phyloP scores from a whole-genome alignment of 352 stramenopile genomes.

The Phytophthora hibernalis region DNA sequence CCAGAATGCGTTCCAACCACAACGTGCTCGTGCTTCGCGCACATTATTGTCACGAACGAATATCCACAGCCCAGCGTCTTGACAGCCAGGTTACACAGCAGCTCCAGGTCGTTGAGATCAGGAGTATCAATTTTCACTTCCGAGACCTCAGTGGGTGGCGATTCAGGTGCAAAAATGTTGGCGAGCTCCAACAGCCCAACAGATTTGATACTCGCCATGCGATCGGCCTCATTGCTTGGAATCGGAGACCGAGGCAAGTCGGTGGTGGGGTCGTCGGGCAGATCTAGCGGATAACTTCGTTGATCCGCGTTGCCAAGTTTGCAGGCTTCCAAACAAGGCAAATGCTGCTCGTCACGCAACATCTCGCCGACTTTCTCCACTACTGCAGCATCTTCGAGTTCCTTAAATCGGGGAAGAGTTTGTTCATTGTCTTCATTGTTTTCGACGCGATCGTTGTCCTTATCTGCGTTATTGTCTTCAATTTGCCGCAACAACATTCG shows the following conservation, averaged over 20 bases:
- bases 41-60: slow-evolving; percentile 61
- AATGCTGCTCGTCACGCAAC: slow-evolving; percentile 19
- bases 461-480: neutral
- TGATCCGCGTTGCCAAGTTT: slow-evolving; percentile 28
- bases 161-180: neutral
- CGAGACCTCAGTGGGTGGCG: no score
- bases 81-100: slow-evolving; percentile 51
- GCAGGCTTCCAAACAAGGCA: slow-evolving; percentile 20
- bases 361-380: slow-evolving; percentile 20
- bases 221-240: slow-evolving; percentile 38
- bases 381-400: neutral
- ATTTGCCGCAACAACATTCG: slow-evolving; percentile 10
- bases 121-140: no score
- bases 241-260: slow-evolving; percentile 30
- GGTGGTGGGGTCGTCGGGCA: slow-evolving; percentile 19
- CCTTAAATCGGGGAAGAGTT: slow-evolving; percentile 1
- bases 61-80: slow-evolving; percentile 55
- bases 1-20: slow-evolving; percentile 40
- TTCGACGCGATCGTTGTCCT: neutral
- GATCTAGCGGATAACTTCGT: slow-evolving; percentile 29
- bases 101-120: no score
- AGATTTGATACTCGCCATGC: slow-evolving; percentile 20
- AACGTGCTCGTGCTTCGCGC: slow-evolving; percentile 45
- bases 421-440: slow-evolving; percentile 1
- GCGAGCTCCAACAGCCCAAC: slow-evolving; percentile 24